Evolutionary conservation across 306 rosid species (phyloP).

Genomic region (Purshia tridentata): DNA sequence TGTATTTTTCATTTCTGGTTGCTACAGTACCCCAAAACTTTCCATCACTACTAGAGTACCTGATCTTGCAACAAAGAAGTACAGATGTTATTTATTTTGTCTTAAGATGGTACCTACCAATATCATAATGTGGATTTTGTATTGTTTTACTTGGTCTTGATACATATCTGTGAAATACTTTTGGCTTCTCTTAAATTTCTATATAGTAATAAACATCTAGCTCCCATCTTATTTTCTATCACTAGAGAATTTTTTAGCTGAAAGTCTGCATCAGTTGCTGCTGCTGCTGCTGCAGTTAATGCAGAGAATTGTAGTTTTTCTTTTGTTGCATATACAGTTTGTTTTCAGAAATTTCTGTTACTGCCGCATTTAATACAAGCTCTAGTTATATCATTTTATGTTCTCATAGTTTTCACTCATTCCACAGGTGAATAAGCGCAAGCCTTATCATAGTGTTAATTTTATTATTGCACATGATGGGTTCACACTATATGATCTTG

Average conservation of each 20-base stretch:
- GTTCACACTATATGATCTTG: slow-evolving; percentile 79
- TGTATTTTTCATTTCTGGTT: background rate
- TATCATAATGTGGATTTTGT: background rate
- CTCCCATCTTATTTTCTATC: background rate
- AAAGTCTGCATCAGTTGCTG: background rate
- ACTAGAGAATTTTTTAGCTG: background rate
- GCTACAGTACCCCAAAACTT: background rate
- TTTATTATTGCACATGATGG: slow-evolving; percentile 92
- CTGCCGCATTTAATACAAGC: background rate
- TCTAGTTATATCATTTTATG: slow-evolving; percentile 1
- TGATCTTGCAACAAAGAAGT: background rate
- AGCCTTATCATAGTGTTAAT: slow-evolving; percentile 81
- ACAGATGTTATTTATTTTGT: background rate
- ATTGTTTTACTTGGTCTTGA: background rate
- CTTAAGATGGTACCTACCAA: background rate
- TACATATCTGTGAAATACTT: background rate
- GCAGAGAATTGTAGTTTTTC: background rate
- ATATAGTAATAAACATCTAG: background rate
- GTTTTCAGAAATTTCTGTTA: background rate
- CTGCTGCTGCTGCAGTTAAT: too few species aligned
- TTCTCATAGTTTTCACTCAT: slow-evolving; percentile 25
- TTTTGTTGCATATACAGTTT: background rate
- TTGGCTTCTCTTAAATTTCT: background rate
- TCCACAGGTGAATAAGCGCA: slow-evolving; percentile 81
- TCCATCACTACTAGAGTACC: background rate